These are phyloP conservation scores for Stachybotrys elegans DNA, from an alignment of 2,329 filamentous ascomycete genomes.

Conservation along the genomic window DNA sequence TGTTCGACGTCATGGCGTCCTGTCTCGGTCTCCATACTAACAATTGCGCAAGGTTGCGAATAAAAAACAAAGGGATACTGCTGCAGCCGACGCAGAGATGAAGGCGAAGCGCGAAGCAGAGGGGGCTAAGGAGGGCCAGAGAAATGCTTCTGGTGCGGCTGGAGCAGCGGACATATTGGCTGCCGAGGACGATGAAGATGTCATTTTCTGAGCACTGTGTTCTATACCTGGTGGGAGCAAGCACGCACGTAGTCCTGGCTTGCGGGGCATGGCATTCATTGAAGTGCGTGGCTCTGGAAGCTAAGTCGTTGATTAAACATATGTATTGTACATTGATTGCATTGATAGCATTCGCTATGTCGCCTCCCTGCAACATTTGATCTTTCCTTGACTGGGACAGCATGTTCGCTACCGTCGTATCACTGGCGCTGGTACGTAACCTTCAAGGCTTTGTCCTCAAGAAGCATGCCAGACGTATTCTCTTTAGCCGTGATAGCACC, in stretches of 20 bases:
- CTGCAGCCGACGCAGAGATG: slow-evolving; percentile 68
- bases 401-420: neutral
- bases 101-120: slow-evolving; percentile 62
- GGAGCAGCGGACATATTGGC: slow-evolving; percentile 61
- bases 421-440: slow-evolving; percentile 95
- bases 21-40: too few species aligned
- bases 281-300: neutral
- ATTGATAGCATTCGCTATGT: neutral
- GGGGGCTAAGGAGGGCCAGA: slow-evolving; percentile 22
- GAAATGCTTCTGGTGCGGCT: slow-evolving; percentile 31
- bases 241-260: too few species aligned
- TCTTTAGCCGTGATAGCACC: slow-evolving; percentile 93
- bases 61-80: slow-evolving; percentile 77
- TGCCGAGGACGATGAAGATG: slow-evolving; percentile 73
- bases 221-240: too few species aligned
- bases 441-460: slow-evolving; percentile 77
- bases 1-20: neutral
- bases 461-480: slow-evolving; percentile 76
- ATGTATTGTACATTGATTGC: neutral
- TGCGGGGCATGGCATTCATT: too few species aligned
- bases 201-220: slow-evolving; percentile 62
- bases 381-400: slow-evolving; percentile 2
- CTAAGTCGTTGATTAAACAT: neutral
- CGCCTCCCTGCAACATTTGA: neutral
- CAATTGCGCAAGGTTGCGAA: slow-evolving; percentile 56